Evolutionary conservation across 179 eudicot species (phyloP).

Genomic region (Camellia oleifera): DNA sequence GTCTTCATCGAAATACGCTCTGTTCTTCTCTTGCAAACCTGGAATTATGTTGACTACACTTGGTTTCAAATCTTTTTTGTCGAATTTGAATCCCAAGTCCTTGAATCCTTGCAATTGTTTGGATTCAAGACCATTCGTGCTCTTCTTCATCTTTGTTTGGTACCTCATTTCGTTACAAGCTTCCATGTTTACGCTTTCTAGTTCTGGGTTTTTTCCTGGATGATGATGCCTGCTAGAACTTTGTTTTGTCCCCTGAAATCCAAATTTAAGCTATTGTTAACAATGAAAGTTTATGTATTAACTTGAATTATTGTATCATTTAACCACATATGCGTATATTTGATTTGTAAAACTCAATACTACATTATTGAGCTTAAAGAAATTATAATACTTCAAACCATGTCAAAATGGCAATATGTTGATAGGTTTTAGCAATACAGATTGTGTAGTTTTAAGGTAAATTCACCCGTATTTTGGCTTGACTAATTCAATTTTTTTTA

Average conservation of each 20-base stretch:
- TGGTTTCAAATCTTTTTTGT: slow-evolving; percentile 26
- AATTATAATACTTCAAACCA: no score
- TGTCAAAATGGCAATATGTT: no score
- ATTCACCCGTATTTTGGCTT: background rate
- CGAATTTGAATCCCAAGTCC: slow-evolving; percentile 41
- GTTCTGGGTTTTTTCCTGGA: slow-evolving; percentile 27
- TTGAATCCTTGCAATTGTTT: slow-evolving; percentile 41
- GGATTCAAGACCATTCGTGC: slow-evolving; percentile 28
- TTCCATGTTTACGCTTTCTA: slow-evolving; percentile 19
- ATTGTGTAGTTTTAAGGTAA: background rate
- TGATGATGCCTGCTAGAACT: slow-evolving; percentile 40
- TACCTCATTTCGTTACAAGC: slow-evolving; percentile 15
- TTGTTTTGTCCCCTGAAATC: slow-evolving; percentile 40
- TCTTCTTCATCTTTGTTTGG: slow-evolving; percentile 32
- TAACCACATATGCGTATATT: background rate
- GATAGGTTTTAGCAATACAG: no score
- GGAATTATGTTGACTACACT: slow-evolving; percentile 23
- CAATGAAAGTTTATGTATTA: background rate
- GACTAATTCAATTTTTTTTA: no score
- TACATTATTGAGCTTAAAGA: background rate
- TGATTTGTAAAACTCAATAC: background rate
- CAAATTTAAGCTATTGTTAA: background rate
- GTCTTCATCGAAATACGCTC: background rate
- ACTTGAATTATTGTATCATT: no score
- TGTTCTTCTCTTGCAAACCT: slow-evolving; percentile 29